Evolutionary conservation across 352 stramenopile species (phyloP), one percentile per base, ranked within the genome.

Genomic region (Phytophthora quininea): DNA sequence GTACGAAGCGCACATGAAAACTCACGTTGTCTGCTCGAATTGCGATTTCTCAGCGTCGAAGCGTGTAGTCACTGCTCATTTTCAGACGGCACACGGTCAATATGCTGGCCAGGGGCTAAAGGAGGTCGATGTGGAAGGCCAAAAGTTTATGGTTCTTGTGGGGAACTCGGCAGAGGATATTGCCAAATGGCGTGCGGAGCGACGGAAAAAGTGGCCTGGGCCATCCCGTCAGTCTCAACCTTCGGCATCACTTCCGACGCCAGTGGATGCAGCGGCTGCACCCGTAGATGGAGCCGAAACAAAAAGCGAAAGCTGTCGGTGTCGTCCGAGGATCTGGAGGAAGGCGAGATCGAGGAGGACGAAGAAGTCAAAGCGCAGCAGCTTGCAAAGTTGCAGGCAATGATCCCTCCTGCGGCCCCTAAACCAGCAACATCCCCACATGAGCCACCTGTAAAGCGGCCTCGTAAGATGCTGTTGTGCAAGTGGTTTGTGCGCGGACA

Each of bases 121-220:
- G 57, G 84, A 93, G 40, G 91, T 95, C 32, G 87, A 93, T 10
- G 73, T 95, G 53, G 87, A 95, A 70, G 87, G 85, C n/a, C 87
- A 95, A 48, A 93, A 90, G 64, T 95, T 95, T 59, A 87, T 84
- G 69, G 87, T 95, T n/a, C 59, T 95, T 10, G 79, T 95, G 19
- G 87, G 87, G 14, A 89, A 95, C 37, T 93, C 85, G 24, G 80
- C 80, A 0, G 82, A 93, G 54, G 87, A 95, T 51, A 95, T 95
- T 64, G 63, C 74, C 0, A 88, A 89, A 54, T 95, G 87, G 87
- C 82, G 87, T 6, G 82, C 84, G 24, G 87, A 95, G 50, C 80
- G 87, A 15, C 77, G 87, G 19, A 91, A 89, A 52, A 87, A 79
- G 45, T 95, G 86, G 84, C 77, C 77, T 14, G 64, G 52, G 4